phyloP scores from a whole-genome alignment of 2,329 filamentous ascomycete species.

The Lachnellula suecica region DNA sequence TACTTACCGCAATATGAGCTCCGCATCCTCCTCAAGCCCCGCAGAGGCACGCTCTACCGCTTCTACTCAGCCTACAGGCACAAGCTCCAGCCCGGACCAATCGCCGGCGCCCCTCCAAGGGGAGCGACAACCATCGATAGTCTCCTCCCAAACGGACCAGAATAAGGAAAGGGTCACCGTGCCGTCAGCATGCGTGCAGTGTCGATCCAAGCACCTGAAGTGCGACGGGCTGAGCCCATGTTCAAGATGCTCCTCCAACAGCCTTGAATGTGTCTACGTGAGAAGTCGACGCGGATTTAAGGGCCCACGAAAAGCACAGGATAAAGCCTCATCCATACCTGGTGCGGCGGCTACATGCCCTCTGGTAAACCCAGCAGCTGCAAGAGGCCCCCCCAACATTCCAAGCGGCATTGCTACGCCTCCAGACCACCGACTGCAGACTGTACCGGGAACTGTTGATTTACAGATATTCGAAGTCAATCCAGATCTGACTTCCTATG shows the following conservation, averaged over 20 bases:
- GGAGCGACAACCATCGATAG: neutral
- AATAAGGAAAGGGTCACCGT: constrained; percentile 12
- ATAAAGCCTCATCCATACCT: constrained; percentile 25
- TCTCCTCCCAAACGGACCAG: constrained; percentile 2
- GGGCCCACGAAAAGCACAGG: constrained; percentile 50
- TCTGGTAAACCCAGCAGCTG: constrained; percentile 21
- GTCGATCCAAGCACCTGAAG: constrained; percentile 61
- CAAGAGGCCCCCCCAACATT: constrained; percentile 21
- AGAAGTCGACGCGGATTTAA: constrained; percentile 74
- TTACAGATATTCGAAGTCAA: constrained; percentile 25
- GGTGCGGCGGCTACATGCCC: constrained; percentile 17
- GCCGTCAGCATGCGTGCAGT: constrained; percentile 23
- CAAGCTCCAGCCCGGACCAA: neutral
- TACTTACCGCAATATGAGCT: neutral
- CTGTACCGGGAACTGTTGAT: constrained; percentile 18
- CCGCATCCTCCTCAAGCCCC: neutral
- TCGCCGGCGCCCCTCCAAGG: neutral
- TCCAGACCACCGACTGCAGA: constrained; percentile 25
- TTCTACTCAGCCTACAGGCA: neutral
- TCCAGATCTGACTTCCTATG: constrained; percentile 30
- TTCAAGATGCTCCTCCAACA: constrained; percentile 59
- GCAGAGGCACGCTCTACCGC: too few species aligned
- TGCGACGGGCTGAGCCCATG: constrained; percentile 72
- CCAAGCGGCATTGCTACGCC: constrained; percentile 28
- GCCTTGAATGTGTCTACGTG: constrained; percentile 67